Evolutionary conservation across 1,284 basidiomycete genomes (phyloP).

Genomic region (Kwoniella shivajii): DNA sequence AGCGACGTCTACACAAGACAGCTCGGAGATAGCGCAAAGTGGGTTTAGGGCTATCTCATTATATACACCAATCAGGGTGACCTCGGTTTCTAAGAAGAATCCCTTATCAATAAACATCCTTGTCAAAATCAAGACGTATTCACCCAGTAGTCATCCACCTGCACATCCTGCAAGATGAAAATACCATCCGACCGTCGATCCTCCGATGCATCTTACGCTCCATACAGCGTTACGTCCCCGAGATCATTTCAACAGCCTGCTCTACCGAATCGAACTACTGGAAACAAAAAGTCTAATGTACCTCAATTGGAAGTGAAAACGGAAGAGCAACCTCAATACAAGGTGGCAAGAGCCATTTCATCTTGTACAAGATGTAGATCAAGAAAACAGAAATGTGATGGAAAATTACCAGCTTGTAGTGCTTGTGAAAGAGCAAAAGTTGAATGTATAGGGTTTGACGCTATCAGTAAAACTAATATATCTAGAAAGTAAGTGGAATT

Average conservation of each 20-base stretch:
- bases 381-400: constrained; percentile 55
- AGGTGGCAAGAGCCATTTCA: constrained; percentile 55
- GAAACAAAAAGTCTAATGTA: constrained; percentile 4
- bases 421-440: constrained; percentile 54
- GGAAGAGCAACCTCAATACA: constrained; percentile 33
- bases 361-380: constrained; percentile 54
- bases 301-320: not conserved
- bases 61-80: too few relatives aligned
- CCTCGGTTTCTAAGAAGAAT: too few relatives aligned
- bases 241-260: constrained; percentile 13
- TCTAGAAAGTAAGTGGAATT: constrained; percentile 51
- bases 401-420: constrained; percentile 54
- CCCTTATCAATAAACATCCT: too few relatives aligned
- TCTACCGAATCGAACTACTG: constrained; percentile 4
- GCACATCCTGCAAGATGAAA: constrained; percentile 25
- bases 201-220: constrained; percentile 31
- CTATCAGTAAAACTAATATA: constrained; percentile 56
- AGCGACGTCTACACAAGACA: too few relatives aligned
- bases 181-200: constrained; percentile 26
- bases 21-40: too few relatives aligned
- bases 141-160: too few relatives aligned
- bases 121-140: not conserved
- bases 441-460: constrained; percentile 57
- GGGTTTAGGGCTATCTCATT: too few relatives aligned
- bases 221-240: constrained; percentile 32